Evolutionary conservation across 2,329 filamentous ascomycete species (phyloP).

Genomic region (Pyrenochaeta sp.): DNA sequence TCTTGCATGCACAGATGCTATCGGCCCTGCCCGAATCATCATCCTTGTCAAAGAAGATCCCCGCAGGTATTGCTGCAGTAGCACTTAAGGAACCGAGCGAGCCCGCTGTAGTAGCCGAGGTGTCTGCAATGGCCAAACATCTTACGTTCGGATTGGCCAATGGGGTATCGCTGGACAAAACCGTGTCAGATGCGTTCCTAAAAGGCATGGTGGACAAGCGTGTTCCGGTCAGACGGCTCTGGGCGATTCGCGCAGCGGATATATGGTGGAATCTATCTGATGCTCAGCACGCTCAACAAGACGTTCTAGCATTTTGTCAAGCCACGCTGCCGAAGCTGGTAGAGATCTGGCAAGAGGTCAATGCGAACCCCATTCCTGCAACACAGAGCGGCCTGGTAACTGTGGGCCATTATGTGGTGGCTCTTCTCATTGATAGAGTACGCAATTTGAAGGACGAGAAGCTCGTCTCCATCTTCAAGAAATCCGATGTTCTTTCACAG

Average conservation of each 20-base stretch:
- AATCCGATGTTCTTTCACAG: constrained; percentile 69
- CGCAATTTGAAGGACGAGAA: constrained; percentile 64
- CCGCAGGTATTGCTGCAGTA: constrained; percentile 70
- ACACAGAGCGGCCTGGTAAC: constrained; percentile 85
- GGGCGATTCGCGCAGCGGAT: constrained; percentile 78
- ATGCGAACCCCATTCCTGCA: constrained; percentile 78
- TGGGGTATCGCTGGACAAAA: constrained; percentile 68
- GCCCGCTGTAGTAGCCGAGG: constrained; percentile 77
- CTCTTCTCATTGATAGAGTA: constrained; percentile 66
- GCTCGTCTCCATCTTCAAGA: constrained; percentile 66
- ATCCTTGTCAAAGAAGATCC: constrained; percentile 71
- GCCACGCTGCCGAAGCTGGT: constrained; percentile 65
- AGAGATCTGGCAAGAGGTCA: constrained; percentile 79
- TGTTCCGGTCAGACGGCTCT: constrained; percentile 76
- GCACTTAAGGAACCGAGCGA: constrained; percentile 91
- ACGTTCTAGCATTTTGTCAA: constrained; percentile 58
- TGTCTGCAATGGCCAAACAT: constrained; percentile 73
- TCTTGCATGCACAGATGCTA: constrained; percentile 83
- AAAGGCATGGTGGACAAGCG: constrained; percentile 92
- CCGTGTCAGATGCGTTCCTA: constrained; percentile 72
- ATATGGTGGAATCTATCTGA: constrained; percentile 69
- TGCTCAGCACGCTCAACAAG: constrained; percentile 58
- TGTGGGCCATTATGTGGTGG: constrained; percentile 76
- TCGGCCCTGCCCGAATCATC: constrained; percentile 62
- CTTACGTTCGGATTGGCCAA: constrained; percentile 69